Base-by-base conservation (phyloP, 75 land plant species). In the Cunninghamia lanceolata region DNA sequence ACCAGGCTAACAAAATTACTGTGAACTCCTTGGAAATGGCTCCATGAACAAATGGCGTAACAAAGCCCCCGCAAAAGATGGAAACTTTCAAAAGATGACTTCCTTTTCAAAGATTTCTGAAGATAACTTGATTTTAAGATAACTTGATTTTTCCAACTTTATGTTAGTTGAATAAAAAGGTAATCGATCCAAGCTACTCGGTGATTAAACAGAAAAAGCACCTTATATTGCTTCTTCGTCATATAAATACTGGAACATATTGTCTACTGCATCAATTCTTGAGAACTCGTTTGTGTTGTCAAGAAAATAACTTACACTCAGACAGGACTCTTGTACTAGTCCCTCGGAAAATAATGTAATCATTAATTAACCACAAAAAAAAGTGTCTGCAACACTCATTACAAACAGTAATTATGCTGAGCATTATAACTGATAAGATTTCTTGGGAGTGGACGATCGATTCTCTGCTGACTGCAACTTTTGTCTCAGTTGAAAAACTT, bases 401-500 rank as follows among this genome's bases (percentile, higher is more conserved):
- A 34, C 75, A 71, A 34, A 71, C 15, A 32, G 75, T 71, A 10
- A 71, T 25, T 30, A 32, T 71, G 32, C 34, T 71, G 35, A 34
- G 14, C 14, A 34, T 71, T 71, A 71, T 71, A 71, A 75, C 0
- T 88, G 88, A 80, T 91, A 93, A 45, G 96, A 87, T 83, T 92
- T 93, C 86, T 93, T 85, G 7, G 95, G 95, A 0, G 95, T 94
- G 9, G 93, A 90, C 28, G 94, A 91, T 84, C 95, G 88, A 77
- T 88, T 91, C 76, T 92, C 95, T 85, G 92, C 17, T 11, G 92
- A 88, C 46, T 94, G 92, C 70, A 94, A 76, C 87, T 93, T 89
- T 82, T 94, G 93, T 75, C 91, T 91, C 68, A 94, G 91, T 84
- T 92, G 95, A 34, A 90, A 94, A 32, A 94, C 92, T 84, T 94